Conservation (phyloP, 257 asterid genomes). For the Solanum virginianum region DNA sequence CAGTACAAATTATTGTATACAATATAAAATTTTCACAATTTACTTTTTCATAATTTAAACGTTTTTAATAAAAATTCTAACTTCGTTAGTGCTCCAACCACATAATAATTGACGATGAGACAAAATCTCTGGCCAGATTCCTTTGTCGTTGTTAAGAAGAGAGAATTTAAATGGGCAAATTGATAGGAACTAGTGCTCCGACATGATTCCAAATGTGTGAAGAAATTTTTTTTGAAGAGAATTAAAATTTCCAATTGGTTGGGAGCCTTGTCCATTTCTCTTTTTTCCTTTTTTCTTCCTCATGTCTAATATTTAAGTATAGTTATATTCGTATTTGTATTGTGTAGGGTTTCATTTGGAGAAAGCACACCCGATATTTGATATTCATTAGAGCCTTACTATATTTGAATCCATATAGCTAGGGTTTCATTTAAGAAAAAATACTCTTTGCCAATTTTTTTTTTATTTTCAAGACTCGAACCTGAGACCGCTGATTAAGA, state of each 20-base stretch:
- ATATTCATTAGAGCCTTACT: too few species aligned
- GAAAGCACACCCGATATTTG: too few species aligned
- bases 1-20: too few species aligned
- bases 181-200: background rate
- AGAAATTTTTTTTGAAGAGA: background rate
- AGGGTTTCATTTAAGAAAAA: too few species aligned
- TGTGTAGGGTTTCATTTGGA: fast-evolving
- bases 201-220: background rate
- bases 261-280: background rate
- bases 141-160: background rate
- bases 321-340: too few species aligned
- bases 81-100: background rate
- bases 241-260: background rate
- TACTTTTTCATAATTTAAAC: too few species aligned
- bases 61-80: background rate
- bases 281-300: too few species aligned
- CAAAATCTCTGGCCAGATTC: background rate
- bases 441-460: fast-evolving
- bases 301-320: too few species aligned
- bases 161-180: background rate
- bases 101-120: background rate
- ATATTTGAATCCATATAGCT: too few species aligned
- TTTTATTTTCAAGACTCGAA: too few species aligned
- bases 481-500: too few species aligned
- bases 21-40: too few species aligned